Conservation (phyloP, 1,284 basidiomycete species). For the Austroboletus rostrupii region DNA sequence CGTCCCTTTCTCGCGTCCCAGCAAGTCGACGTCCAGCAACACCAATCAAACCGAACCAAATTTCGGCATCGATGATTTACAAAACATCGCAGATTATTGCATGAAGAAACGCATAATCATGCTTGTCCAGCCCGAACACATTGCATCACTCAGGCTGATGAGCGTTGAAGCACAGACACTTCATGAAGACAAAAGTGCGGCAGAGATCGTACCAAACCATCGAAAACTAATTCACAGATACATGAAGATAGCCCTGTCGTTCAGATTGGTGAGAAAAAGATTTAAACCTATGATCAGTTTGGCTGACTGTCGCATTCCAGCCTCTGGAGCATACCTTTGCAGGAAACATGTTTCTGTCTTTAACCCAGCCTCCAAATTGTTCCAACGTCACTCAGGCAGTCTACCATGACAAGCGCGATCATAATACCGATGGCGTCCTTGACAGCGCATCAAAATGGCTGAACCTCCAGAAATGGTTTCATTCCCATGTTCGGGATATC, state of each 20-base stretch:
- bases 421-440: too few species aligned
- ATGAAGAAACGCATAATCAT: constrained; percentile 37
- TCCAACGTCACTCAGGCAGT: background rate
- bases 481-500: constrained; percentile 15
- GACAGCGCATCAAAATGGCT: too few species aligned
- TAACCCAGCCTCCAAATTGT: background rate
- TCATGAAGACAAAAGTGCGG: background rate
- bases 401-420: background rate
- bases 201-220: background rate
- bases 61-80: background rate
- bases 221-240: background rate
- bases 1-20: constrained; percentile 43
- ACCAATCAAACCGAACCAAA: background rate
- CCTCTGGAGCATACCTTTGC: too few species aligned
- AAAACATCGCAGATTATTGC: constrained; percentile 35
- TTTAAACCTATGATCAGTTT: too few species aligned
- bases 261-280: too few species aligned
- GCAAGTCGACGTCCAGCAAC: background rate
- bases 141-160: constrained; percentile 46
- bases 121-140: constrained; percentile 47
- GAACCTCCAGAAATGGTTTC: background rate
- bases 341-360: background rate
- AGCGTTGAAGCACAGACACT: constrained; percentile 31
- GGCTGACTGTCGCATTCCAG: too few species aligned
- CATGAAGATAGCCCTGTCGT: too few species aligned